These are phyloP conservation scores for Malassezia globosa DNA, from an alignment of 1,284 basidiomycete species.

Conservation along the genomic window DNA sequence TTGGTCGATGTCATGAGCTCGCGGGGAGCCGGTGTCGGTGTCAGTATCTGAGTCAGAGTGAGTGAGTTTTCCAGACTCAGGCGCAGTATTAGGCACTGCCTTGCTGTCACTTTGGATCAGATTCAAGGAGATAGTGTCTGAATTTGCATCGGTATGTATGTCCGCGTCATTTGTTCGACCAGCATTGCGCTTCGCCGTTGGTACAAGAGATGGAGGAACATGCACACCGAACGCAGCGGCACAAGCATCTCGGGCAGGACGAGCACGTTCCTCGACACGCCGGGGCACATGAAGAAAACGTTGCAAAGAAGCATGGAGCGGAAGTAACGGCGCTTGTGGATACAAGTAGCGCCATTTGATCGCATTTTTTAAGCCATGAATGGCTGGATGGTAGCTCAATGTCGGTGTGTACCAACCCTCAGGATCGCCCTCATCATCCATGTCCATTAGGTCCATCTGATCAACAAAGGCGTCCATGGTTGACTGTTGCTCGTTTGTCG, in stretches of 20 bases:
- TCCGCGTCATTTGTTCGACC: background rate
- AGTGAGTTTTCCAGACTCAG: background rate
- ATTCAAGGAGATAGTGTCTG: background rate
- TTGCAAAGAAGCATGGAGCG: slow-evolving; percentile 68
- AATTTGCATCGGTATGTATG: background rate
- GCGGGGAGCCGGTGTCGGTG: background rate
- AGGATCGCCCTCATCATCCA: slow-evolving; percentile 58
- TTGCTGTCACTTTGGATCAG: no score
- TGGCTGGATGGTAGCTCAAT: slow-evolving; percentile 72
- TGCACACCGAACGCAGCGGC: slow-evolving; percentile 1
- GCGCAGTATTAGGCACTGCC: background rate
- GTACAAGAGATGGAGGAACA: no score
- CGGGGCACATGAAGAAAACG: slow-evolving; percentile 72
- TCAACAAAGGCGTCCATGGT: slow-evolving; percentile 79
- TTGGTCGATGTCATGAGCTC: no score
- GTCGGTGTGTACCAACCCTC: slow-evolving; percentile 63
- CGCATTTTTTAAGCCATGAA: slow-evolving; percentile 83
- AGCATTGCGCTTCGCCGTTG: background rate
- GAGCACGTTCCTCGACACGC: slow-evolving; percentile 52
- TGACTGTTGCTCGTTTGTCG: slow-evolving; percentile 63
- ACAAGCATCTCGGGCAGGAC: slow-evolving; percentile 15
- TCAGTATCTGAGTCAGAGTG: background rate
- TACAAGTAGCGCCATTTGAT: slow-evolving; percentile 72
- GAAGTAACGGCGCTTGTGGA: slow-evolving; percentile 64
- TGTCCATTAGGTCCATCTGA: slow-evolving; percentile 63